phyloP scores from a whole-genome alignment of 1,284 basidiomycete genomes.

The Blastosporella zonata region DNA sequence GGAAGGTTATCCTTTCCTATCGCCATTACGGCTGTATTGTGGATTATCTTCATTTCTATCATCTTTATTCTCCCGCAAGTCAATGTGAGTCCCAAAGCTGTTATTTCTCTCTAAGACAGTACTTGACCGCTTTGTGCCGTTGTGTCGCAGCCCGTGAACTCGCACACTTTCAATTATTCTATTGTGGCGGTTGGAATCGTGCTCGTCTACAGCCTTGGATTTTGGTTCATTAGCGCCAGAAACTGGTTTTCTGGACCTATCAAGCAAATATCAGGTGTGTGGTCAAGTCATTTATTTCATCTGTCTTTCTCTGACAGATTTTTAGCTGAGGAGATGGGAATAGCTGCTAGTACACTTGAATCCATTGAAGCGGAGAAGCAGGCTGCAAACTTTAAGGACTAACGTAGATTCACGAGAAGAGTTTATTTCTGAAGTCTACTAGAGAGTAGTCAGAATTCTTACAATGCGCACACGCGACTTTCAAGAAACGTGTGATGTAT shows the following conservation, averaged over 20 bases:
- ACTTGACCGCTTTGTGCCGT: neutral
- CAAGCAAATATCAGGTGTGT: conserved; percentile 57
- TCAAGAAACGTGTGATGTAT: too few species aligned
- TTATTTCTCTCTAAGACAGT: neutral
- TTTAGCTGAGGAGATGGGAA: conserved; percentile 45
- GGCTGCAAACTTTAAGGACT: too few species aligned
- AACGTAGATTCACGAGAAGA: too few species aligned
- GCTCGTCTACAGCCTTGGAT: conserved; percentile 54
- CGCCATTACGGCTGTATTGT: conserved; percentile 49
- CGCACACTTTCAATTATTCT: conserved; percentile 71
- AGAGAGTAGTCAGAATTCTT: too few species aligned
- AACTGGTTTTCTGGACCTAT: conserved; percentile 70
- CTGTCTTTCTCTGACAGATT: neutral
- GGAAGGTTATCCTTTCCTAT: conserved; percentile 57
- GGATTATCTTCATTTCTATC: conserved; percentile 64
- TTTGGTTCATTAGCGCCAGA: conserved; percentile 66
- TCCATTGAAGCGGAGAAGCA: conserved; percentile 24
- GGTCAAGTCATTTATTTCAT: neutral
- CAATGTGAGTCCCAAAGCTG: conserved; percentile 45
- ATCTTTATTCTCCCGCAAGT: conserved; percentile 65
- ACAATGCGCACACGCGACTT: too few species aligned
- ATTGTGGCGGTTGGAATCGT: conserved; percentile 74
- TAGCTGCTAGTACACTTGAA: conserved; percentile 41
- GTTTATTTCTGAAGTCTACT: too few species aligned
- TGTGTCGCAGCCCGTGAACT: conserved; percentile 51